Evolutionary conservation across 345 rosid genomes (phyloP).

Genomic region (Abelmoschus esculentus): DNA sequence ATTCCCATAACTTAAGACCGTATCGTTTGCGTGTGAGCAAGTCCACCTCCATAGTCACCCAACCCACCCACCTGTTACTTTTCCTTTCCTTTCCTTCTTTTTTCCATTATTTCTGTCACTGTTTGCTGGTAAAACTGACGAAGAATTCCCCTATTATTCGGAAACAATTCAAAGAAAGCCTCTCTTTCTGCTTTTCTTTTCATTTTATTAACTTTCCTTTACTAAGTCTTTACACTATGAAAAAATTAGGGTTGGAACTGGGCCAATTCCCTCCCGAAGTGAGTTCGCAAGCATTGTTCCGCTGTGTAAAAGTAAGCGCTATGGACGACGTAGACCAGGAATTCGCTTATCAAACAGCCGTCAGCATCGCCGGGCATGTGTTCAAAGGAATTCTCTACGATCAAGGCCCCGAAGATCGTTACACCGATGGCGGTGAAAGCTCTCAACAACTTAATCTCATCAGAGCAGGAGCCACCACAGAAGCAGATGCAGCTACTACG

Average conservation of each 20-base stretch:
- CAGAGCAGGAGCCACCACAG: constrained; percentile 23
- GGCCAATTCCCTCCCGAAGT: constrained; percentile 38
- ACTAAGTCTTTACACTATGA: background rate
- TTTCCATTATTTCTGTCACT: constrained; percentile 27
- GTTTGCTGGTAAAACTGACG: constrained; percentile 50
- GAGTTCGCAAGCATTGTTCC: constrained; percentile 35
- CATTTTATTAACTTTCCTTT: constrained; percentile 2
- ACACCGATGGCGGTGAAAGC: constrained; percentile 23
- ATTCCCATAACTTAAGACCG: constrained; percentile 13
- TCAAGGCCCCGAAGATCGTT: constrained; percentile 49
- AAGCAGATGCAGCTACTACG: constrained; percentile 31
- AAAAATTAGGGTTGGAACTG: constrained; percentile 29
- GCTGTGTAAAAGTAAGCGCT: constrained; percentile 37
- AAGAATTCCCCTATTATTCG: constrained; percentile 16
- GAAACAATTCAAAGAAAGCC: background rate
- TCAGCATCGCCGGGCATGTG: constrained; percentile 40
- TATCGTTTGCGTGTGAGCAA: constrained; percentile 47
- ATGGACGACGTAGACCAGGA: constrained; percentile 34
- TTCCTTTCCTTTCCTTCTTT: constrained; percentile 6
- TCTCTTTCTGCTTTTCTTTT: background rate
- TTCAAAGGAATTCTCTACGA: constrained; percentile 54
- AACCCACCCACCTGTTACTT: constrained; percentile 15
- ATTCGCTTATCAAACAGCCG: constrained; percentile 41
- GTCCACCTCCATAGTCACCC: constrained; percentile 32
- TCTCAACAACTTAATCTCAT: constrained; percentile 44